Conservation (phyloP, 495 filamentous ascomycete species). For the Tuber magnatum region DNA sequence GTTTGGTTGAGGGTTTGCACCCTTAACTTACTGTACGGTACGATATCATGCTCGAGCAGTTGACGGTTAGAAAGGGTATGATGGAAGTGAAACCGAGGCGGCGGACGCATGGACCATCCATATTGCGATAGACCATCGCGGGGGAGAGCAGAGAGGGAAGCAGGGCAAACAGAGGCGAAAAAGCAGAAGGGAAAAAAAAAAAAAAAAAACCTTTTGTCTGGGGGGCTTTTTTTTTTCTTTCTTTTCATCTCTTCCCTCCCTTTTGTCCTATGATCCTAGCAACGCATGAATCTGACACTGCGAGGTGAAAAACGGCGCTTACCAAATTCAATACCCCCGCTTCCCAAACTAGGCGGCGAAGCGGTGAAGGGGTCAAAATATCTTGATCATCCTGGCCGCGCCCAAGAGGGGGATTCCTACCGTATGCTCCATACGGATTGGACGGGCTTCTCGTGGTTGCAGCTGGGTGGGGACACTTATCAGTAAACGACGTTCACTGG, state of each 20-base stretch:
- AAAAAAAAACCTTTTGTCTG: neutral
- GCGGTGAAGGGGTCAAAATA: neutral
- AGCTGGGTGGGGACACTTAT: neutral
- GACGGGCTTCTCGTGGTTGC: neutral
- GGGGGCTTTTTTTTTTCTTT: neutral
- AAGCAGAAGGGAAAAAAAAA: neutral
- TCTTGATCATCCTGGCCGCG: neutral
- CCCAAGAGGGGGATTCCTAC: neutral
- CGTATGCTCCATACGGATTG: neutral
- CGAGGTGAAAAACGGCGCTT: constrained; percentile 22
- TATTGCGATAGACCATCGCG: constrained; percentile 23
- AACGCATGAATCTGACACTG: constrained; percentile 32
- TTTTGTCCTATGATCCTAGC: constrained; percentile 20
- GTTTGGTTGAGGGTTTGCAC: neutral
- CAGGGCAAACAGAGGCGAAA: neutral
- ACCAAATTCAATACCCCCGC: constrained; percentile 20
- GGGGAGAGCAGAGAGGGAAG: constrained; percentile 4
- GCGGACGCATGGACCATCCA: constrained; percentile 36
- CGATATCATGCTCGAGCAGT: no score
- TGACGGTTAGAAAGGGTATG: neutral
- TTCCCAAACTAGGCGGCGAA: constrained; percentile 6
- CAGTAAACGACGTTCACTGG: neutral
- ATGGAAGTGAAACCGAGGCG: constrained; percentile 2
- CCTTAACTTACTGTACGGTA: neutral
- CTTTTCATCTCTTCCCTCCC: neutral